phyloP scores from a whole-genome alignment of 2,329 filamentous ascomycete genomes.

The Fusarium sp. region DNA sequence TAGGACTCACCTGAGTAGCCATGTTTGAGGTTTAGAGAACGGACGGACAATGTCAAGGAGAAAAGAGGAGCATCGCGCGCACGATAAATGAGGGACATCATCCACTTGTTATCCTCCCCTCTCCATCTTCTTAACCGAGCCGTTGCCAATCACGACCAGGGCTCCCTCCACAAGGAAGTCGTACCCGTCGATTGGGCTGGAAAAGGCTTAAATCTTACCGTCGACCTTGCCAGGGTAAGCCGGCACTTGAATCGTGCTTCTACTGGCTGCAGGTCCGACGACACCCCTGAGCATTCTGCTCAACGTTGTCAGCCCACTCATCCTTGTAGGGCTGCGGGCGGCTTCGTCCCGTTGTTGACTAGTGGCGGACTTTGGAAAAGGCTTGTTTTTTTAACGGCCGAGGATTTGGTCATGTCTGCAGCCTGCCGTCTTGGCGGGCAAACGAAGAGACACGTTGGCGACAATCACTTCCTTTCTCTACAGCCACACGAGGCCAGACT shows the following conservation, averaged over 20 bases:
- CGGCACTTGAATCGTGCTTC: neutral
- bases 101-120: neutral
- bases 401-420: neutral
- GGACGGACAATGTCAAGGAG: neutral
- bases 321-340: neutral
- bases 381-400: neutral
- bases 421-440: neutral
- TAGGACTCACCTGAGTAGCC: neutral
- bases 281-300: neutral
- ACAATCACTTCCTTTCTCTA: neutral
- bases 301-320: neutral
- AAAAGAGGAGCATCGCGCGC: neutral
- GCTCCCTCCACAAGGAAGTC: neutral
- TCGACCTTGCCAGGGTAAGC: neutral
- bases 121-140: neutral
- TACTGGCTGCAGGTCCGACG: neutral
- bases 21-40: neutral
- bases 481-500: neutral
- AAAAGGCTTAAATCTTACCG: neutral
- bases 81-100: neutral
- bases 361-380: neutral
- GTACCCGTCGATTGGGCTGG: neutral
- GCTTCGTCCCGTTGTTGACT: neutral
- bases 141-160: neutral
- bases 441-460: neutral